Conservation (phyloP, 2,329 filamentous ascomycete species). For the Chlorencoelia australis region DNA sequence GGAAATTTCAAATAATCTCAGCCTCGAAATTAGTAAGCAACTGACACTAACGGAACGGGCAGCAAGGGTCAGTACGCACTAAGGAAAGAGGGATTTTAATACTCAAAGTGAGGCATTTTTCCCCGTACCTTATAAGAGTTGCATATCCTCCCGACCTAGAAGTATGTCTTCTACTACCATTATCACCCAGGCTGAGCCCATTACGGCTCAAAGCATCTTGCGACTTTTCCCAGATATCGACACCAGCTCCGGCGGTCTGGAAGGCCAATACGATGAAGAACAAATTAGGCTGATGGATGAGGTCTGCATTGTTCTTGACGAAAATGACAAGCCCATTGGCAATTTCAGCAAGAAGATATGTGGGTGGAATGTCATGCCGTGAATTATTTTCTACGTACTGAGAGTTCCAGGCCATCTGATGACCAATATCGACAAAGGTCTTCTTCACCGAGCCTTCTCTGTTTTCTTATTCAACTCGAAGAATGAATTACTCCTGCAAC, state of each 20-base stretch:
- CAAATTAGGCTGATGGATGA: constrained; percentile 98
- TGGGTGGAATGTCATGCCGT: constrained; percentile 35
- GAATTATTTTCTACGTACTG: constrained; percentile 12
- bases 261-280: constrained; percentile 92
- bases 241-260: constrained; percentile 61
- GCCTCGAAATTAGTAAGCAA: no score
- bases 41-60: no score
- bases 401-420: constrained; percentile 72
- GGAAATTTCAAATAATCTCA: background rate
- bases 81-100: background rate
- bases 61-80: no score
- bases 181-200: constrained; percentile 43
- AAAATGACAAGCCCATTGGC: constrained; percentile 85
- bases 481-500: constrained; percentile 87
- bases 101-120: constrained; percentile 2
- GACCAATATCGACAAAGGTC: constrained; percentile 94
- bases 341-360: constrained; percentile 97
- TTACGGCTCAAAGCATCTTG: constrained; percentile 79
- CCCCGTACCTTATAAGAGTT: constrained; percentile 2
- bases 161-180: constrained; percentile 35
- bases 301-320: constrained; percentile 92
- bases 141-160: background rate
- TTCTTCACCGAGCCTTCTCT: constrained; percentile 94
- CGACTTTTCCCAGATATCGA: constrained; percentile 79
- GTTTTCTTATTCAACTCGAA: constrained; percentile 95